phyloP scores from a whole-genome alignment of 2,329 filamentous ascomycete species.

The Emergomyces orientalis region DNA sequence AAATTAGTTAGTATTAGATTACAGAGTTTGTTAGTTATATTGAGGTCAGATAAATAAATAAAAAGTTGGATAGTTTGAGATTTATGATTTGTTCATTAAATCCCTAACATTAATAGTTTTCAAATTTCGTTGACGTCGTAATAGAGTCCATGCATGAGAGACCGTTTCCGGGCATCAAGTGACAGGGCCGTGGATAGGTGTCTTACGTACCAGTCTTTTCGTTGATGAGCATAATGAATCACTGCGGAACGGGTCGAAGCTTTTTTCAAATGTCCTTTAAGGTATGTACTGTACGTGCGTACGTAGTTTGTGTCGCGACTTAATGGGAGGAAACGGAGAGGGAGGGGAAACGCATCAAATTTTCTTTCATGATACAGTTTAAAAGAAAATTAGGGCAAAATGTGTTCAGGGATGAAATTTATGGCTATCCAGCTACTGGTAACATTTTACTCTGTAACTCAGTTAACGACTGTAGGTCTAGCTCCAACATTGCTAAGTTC shows the following conservation, averaged over 20 bases:
- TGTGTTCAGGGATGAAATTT: background rate
- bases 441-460: background rate
- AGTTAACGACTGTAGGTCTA: background rate
- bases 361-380: background rate
- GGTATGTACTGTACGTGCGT: background rate
- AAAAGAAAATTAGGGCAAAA: background rate
- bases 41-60: background rate
- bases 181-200: background rate
- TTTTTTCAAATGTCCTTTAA: background rate
- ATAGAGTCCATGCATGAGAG: background rate
- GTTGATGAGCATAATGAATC: conserved; percentile 26
- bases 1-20: background rate
- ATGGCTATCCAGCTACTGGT: background rate
- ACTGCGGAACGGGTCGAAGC: too few species aligned
- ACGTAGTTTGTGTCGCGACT: background rate
- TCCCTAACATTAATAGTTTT: background rate
- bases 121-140: background rate
- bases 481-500: background rate
- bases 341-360: background rate
- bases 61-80: background rate
- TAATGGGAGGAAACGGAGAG: background rate
- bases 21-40: background rate
- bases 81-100: background rate
- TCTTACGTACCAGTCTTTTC: conserved; percentile 22
- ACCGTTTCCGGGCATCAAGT: background rate